Evolutionary conservation across 2,329 filamentous ascomycete genomes (phyloP).

Genomic region (Botrytis galanthina): DNA sequence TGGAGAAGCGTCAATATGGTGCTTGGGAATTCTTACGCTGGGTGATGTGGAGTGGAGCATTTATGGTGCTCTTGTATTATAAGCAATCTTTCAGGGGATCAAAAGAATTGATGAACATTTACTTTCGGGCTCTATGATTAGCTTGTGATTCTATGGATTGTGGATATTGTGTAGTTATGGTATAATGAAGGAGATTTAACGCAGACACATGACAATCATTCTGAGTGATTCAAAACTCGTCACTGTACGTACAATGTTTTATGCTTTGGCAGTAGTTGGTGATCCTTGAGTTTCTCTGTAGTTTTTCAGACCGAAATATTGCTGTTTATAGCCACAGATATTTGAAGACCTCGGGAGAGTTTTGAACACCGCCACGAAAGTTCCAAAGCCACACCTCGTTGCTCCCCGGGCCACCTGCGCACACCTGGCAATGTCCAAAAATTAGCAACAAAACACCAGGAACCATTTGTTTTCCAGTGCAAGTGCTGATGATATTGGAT

Average conservation of each 20-base stretch:
- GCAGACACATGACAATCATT: not conserved
- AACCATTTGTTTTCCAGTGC: not conserved
- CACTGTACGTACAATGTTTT: not conserved
- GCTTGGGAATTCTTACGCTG: conserved; percentile 7
- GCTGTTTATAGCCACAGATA: too few relatives aligned
- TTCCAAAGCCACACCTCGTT: not conserved
- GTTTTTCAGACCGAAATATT: not conserved
- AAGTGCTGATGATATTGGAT: not conserved
- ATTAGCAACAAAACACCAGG: not conserved
- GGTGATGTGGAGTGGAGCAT: not conserved
- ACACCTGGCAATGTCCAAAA: not conserved
- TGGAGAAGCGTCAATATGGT: not conserved
- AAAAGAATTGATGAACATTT: conserved; percentile 17
- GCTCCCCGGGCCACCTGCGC: not conserved
- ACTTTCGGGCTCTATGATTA: not conserved
- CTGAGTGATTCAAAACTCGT: not conserved
- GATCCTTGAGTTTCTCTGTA: not conserved
- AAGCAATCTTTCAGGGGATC: conserved; percentile 13
- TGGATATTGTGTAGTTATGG: not conserved
- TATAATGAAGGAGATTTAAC: conserved; percentile 7
- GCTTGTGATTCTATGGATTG: conserved; percentile 1
- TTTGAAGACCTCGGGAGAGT: not conserved
- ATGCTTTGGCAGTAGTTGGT: not conserved
- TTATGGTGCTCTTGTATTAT: conserved; percentile 21
- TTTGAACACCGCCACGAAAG: not conserved